Evolutionary conservation across 352 stramenopile species (phyloP).

Genomic region (Phytopythium chamaehyphon): DNA sequence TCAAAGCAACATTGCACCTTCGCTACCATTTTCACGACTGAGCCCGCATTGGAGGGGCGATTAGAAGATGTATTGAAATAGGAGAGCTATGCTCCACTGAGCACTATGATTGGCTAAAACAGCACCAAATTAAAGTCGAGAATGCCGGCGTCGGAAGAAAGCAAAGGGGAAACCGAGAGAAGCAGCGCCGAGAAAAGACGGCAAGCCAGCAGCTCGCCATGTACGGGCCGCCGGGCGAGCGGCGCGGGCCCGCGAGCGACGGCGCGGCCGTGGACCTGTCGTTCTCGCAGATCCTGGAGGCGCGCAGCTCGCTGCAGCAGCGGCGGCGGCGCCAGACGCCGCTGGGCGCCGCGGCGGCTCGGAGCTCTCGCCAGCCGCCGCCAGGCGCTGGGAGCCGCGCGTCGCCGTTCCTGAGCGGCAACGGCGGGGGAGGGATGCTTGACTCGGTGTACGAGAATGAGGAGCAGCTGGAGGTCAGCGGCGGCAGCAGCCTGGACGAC

Average conservation of each 20-base stretch:
- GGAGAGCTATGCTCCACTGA: too few species aligned
- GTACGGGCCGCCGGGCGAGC: conserved; percentile 33
- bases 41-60: too few species aligned
- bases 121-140: background rate
- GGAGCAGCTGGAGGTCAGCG: conserved; percentile 31
- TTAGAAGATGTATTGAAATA: too few species aligned
- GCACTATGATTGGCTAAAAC: too few species aligned
- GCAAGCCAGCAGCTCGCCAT: conserved; percentile 11
- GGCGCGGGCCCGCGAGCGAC: conserved; percentile 18
- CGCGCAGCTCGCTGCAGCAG: conserved; percentile 49
- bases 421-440: conserved; percentile 27
- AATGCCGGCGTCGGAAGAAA: background rate
- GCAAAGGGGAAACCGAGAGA: background rate
- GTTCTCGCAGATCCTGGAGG: conserved; percentile 80
- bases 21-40: too few species aligned
- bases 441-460: conserved; percentile 61
- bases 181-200: too few species aligned
- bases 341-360: background rate
- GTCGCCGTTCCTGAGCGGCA: conserved; percentile 10
- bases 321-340: conserved; percentile 17
- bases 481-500: conserved; percentile 8
- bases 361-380: conserved; percentile 4
- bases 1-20: too few species aligned
- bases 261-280: conserved; percentile 55
- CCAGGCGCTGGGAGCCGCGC: conserved; percentile 9